Conservation (phyloP, 148 eudicot species). For the Fallopia convolvulus region DNA sequence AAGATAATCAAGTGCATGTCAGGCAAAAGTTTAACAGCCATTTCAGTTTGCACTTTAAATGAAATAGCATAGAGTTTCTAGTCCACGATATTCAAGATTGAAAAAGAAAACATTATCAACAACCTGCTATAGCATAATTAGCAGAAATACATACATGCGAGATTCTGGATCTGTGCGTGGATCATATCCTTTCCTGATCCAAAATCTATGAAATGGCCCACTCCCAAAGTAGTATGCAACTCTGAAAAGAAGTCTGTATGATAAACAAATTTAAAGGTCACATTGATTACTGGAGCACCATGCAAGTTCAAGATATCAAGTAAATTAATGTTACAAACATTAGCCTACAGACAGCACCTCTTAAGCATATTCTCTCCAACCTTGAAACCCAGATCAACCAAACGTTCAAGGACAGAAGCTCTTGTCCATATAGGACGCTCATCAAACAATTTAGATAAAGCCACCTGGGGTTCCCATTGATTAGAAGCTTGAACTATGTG, state of each 20-base stretch:
- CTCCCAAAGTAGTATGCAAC: conserved; percentile 85
- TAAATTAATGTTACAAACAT: background rate
- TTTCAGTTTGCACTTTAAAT: background rate
- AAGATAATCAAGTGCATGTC: background rate
- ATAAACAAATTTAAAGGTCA: conserved; percentile 3
- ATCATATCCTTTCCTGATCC: conserved; percentile 94
- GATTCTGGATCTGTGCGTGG: conserved; percentile 98
- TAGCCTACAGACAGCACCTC: conserved; percentile 34
- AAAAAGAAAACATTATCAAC: background rate
- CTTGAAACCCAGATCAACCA: conserved; percentile 52
- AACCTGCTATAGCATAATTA: background rate
- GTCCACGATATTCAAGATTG: background rate
- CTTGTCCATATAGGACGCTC: conserved; percentile 91
- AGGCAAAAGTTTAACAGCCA: background rate
- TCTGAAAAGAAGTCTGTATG: conserved; percentile 70
- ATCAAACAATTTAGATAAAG: conserved; percentile 74
- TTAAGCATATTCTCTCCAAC: conserved; percentile 45
- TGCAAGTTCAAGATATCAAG: background rate
- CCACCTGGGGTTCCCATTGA: conserved; percentile 66
- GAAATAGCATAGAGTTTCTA: background rate
- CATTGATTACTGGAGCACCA: background rate
- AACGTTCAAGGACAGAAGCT: conserved; percentile 58
- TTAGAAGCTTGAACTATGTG: conserved; percentile 49
- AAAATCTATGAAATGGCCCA: conserved; percentile 89
- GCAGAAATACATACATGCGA: conserved; percentile 52